Conservation (phyloP, 2,329 filamentous ascomycete species). For the Orbilia blumenaviensis region DNA sequence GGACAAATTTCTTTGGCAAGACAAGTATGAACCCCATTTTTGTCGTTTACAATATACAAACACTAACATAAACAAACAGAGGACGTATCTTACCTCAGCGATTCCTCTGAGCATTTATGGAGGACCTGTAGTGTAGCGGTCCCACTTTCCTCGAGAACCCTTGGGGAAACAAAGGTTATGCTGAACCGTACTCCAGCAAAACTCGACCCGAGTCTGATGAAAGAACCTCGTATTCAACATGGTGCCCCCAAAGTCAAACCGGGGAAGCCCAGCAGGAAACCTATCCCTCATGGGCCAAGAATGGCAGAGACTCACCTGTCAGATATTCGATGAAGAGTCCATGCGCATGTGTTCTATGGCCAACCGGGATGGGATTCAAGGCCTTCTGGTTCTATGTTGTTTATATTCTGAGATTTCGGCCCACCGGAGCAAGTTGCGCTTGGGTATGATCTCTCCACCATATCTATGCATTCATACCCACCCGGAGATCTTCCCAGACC, state of each 20-base stretch:
- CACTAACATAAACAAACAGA: constrained; percentile 30
- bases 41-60: constrained; percentile 59
- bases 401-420: neutral
- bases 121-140: constrained; percentile 68
- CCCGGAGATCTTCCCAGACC: neutral
- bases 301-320: constrained; percentile 59
- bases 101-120: constrained; percentile 82
- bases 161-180: constrained; percentile 64
- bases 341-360: neutral
- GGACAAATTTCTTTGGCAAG: constrained; percentile 72
- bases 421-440: neutral
- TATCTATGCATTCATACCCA: neutral
- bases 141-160: constrained; percentile 64
- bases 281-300: constrained; percentile 59
- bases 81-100: constrained; percentile 71
- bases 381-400: neutral
- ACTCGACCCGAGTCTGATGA: constrained; percentile 86
- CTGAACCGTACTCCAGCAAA: constrained; percentile 75
- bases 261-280: constrained; percentile 53
- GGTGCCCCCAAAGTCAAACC: constrained; percentile 75
- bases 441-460: neutral
- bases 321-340: neutral
- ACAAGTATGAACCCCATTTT: constrained; percentile 61
- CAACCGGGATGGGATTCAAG: neutral
- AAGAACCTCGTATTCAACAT: constrained; percentile 87